Evolutionary conservation across 495 filamentous ascomycete species (phyloP), one percentile per base, ranked within the genome.

Genomic region (Saxispiralis lemnorum): DNA sequence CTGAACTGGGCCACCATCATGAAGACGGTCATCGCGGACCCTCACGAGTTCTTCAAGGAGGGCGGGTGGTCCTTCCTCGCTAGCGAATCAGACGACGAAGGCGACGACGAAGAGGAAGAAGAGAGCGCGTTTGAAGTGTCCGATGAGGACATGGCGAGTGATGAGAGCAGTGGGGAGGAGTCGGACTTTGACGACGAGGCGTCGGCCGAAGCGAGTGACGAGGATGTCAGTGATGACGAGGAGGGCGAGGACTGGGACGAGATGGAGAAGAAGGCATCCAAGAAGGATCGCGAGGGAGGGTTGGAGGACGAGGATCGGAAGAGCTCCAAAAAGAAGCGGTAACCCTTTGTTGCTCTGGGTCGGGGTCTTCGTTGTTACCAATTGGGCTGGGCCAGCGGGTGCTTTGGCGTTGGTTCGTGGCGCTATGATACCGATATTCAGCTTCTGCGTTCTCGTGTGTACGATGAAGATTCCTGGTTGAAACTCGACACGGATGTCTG

Each of bases 1-100:
- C 67, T 99, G 46, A 95, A 96, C 65, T 99, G 92, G 92, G 76
- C 79, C 7, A 93, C 85, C 16, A 99, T 99, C 58, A 99, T 99
- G 87, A 99, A 99, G 68, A 99, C 92, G 0, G 86, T 99, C 14
- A 83, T 79, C 28, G 75, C 80, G 33, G 82, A 99, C 59, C 83
- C 92, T 7, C 87, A 96, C 54, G 73, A 77, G 44, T 99, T 99
- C 73, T 99, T 93, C 59, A 70, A 67, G 21, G 87, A 96, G 54
- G 92, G 92, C 20, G 92, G 92, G 18, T 99, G 92, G 92, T 79
- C 76, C 12, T 95, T 96, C 75, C 59, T 99, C 43, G 72, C 75
- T 24, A 79, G 78, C 43, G 88, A 95, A 33, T 83, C 78, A 1
- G 92, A 96, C 51, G 82, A 79, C 3, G 86, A 94, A 38, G 86